Percentiles rank a stretch among this genome's conserved stretches.
phyloP scores from a whole-genome alignment of 345 rosid genomes.

The Ceriops zippeliana region DNA sequence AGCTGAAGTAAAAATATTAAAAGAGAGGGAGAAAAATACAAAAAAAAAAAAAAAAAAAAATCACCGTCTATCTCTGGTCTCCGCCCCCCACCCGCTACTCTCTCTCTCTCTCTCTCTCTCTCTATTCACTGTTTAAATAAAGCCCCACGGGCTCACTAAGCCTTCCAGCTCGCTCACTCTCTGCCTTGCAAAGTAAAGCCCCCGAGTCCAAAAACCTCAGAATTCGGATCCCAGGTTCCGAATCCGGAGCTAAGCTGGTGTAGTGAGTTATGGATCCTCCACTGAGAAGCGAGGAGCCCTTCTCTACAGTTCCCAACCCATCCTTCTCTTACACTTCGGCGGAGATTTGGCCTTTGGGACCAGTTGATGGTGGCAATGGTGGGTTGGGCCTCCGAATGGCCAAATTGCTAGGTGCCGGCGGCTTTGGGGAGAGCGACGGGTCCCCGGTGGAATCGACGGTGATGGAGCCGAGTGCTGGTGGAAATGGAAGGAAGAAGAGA shows the following conservation, averaged over 20 bases:
- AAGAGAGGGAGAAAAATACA: too few species aligned
- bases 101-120: too few species aligned
- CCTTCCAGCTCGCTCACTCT: neutral
- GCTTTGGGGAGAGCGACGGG: conserved; percentile 38
- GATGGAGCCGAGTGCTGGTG: conserved; percentile 66
- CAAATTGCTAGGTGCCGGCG: conserved; percentile 19
- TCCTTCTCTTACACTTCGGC: conserved; percentile 48
- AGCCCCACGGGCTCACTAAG: neutral
- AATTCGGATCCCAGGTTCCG: neutral
- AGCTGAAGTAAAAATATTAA: too few species aligned
- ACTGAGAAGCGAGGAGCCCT: conserved; percentile 52
- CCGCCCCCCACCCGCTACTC: too few species aligned
- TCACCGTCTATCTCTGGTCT: too few species aligned
- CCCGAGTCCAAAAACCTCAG: neutral
- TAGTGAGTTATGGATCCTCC: conserved; percentile 68
- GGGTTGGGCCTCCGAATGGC: conserved; percentile 60
- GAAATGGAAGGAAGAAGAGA: conserved; percentile 52
- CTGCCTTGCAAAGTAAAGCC: too few species aligned
- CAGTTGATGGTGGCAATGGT: conserved; percentile 12
- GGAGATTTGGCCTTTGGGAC: conserved; percentile 30
- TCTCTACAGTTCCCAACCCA: conserved; percentile 79
- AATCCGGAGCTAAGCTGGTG: too few species aligned
- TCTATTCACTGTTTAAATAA: too few species aligned
- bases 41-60: too few species aligned
- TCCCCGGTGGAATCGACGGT: conserved; percentile 76